Base-by-base conservation (phyloP, 768 basidiomycete genomes). In the Cantharellus cinnabarinus region DNA sequence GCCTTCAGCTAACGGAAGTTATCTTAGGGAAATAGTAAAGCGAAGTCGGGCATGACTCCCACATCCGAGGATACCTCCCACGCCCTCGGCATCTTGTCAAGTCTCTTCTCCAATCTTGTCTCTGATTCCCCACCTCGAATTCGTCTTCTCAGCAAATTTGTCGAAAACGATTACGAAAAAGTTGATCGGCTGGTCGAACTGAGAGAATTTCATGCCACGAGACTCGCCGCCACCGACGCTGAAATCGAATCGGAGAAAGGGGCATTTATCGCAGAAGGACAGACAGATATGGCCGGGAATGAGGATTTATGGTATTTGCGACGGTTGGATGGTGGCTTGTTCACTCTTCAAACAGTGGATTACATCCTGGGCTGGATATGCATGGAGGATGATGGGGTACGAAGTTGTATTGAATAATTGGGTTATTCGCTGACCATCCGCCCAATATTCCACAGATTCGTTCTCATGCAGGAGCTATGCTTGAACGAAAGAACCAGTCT, bases 331-430 rank as follows among this genome's bases (percentile, higher is more conserved):
- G 81, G 82, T 2, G 95, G 95, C 0, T 70, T 95, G 50, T 90
- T 86, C 67, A 85, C 83, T 1, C 70, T 98, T 4, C 94, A 98
- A 66, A 89, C 83, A 15, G 78, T 89, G 44, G 94, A 98, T 69
- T 97, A 93, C 65, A 85, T 97, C 61, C 70, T 97, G 42, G 90
- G 86, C 3, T 99, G 95, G 95, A 70, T 97, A 37, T 77, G 81
- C 59, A 93, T 97, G 91, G 95, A 99, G 71, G 94, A 98, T 65
- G 94, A 98, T 65, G 95, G 94, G 42, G 95, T 95, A 72, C 59
- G 86, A 40, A 40, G 7, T 57, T 38, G 4, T 41, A 60, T 42
- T 50, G 29, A 40, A 5, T 7, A 54, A 54, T 14, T 10, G 7
- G 35, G 7, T 10, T 14, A 54, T 50, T 50, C 20, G 38, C 60